A percentile compares a stretch with the other conserved stretches of the same genome.
These are phyloP conservation scores for Verticillium nonalfalfae DNA, from an alignment of 2,329 filamentous ascomycete genomes.

Conservation along the genomic window DNA sequence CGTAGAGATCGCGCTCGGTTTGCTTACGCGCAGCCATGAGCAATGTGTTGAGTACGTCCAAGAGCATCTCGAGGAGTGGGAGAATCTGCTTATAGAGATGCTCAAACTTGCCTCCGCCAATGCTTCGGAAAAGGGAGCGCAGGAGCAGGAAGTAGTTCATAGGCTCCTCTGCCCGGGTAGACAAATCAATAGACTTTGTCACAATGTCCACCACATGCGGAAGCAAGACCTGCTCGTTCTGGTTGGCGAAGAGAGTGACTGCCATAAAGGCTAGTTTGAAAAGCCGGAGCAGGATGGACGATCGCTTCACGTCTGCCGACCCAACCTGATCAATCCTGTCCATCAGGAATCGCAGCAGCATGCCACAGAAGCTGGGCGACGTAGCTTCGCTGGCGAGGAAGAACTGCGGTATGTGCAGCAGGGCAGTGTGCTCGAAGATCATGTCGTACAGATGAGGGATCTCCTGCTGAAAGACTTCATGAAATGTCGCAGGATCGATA, in stretches of 20 bases:
- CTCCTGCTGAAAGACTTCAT: slow-evolving; percentile 96
- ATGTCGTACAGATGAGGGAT: slow-evolving; percentile 96
- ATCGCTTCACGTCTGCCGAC: slow-evolving; percentile 84
- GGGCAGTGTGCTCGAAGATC: slow-evolving; percentile 92
- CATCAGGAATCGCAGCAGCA: slow-evolving; percentile 97
- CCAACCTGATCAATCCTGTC: slow-evolving; percentile 92
- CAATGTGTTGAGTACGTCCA: slow-evolving; percentile 95
- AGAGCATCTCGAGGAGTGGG: slow-evolving; percentile 90
- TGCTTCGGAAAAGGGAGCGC: slow-evolving; percentile 88
- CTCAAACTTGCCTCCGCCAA: slow-evolving; percentile 95
- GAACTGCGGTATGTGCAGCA: slow-evolving; percentile 95
- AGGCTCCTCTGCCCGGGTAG: slow-evolving; percentile 90
- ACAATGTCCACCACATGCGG: slow-evolving; percentile 97
- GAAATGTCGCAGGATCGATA: slow-evolving; percentile 95
- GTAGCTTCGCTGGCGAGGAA: slow-evolving; percentile 98
- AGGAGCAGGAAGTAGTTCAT: slow-evolving; percentile 98
- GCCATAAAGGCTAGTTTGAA: slow-evolving; percentile 99
- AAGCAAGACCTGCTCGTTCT: slow-evolving; percentile 92
- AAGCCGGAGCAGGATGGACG: slow-evolving; percentile 83
- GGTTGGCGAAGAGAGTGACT: slow-evolving; percentile 86
- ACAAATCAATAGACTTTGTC: slow-evolving; percentile 93
- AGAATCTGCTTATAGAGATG: slow-evolving; percentile 97
- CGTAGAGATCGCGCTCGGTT: slow-evolving; percentile 88
- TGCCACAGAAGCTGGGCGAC: slow-evolving; percentile 93
- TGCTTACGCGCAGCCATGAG: slow-evolving; percentile 86